Evolutionary conservation across 1,284 basidiomycete species (phyloP), one percentile per base, ranked within the genome.

Genomic region (Leccinum griseonigrum): DNA sequence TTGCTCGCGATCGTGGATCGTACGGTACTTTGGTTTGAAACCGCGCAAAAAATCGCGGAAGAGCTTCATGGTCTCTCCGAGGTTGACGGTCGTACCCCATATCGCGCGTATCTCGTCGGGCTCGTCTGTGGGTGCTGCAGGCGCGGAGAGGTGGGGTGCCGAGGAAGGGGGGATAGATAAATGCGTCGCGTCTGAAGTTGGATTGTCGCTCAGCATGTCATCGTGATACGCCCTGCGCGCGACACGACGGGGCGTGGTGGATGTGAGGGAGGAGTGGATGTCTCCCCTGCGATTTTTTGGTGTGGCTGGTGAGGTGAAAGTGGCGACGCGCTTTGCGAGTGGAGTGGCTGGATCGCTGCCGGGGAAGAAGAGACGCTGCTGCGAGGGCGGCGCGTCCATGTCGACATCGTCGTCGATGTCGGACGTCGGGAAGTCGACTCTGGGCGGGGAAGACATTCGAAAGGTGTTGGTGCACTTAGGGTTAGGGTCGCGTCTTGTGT

Each of bases 1-100:
- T 28, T 82, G 81, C 58, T 87, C 85, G 34, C 90, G 84, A 70
- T 94, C 91, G 70, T 92, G 84, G 0, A 83, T 82, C 50, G 88
- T 82, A 3, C 97, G 86, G 70, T 98, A 98, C 75, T 97, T 98
- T 60, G 90, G 87, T 72, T 97, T 97, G 83, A 98, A 99, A 0
- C 92, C 91, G 56, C 85, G 86, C 60, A 99, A 78, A 75, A 98
- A 98, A 55, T 92, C 87, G 54, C 88, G 86, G 80, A 98, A 98
- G 31, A 89, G 77, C 70, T 90, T 89, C 92, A 98, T 97, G 11
- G 92, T 91, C 75, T 97, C 92, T 5, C 86, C 83, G 26, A 98
- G 84, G 67, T 92, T 92, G 65, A 99, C 94, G 2, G 91, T 95
- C 1, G 97, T 99, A 40, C 97, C 97, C 97, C 97, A 98, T 67